These are phyloP conservation scores for Striga hermonthica DNA, from an alignment of 305 asterid genomes.

Conservation along the genomic window DNA sequence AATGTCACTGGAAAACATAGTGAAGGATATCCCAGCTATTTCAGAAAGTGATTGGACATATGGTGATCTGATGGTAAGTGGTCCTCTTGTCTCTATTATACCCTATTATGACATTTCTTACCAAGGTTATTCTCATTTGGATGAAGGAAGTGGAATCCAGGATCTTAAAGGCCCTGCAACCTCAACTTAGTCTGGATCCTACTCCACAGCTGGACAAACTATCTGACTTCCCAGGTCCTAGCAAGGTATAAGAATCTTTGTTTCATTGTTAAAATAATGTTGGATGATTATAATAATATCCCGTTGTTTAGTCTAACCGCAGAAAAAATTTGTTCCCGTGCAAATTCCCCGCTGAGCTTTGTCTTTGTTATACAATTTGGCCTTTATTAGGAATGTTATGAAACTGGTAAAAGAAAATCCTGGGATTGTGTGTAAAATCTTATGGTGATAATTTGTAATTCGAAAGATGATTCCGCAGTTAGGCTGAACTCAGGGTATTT, in stretches of 20 bases:
- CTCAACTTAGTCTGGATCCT: conserved; percentile 82
- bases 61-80: conserved; percentile 94
- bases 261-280: conserved; percentile 9
- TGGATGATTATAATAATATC: not conserved
- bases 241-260: conserved; percentile 45
- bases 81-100: conserved; percentile 29
- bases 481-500: not conserved
- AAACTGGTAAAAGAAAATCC: not conserved
- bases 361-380: not conserved
- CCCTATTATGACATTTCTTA: conserved; percentile 31
- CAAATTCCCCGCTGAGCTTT: not conserved
- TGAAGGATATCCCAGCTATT: conserved; percentile 86
- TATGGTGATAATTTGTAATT: too few species aligned
- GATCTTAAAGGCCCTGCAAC: conserved; percentile 85
- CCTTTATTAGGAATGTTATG: not conserved
- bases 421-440: too few species aligned
- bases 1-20: conserved; percentile 89
- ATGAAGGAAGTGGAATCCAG: conserved; percentile 95
- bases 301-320: not conserved
- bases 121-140: conserved; percentile 35
- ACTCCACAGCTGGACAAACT: conserved; percentile 68
- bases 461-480: not conserved
- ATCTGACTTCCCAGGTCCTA: conserved; percentile 41
- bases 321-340: not conserved
- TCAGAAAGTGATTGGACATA: conserved; percentile 88